A percentile compares a stretch with the other conserved stretches of the same genome.
These are phyloP conservation scores for Xylaria bambusicola DNA, from an alignment of 495 filamentous ascomycete genomes.

Conservation along the genomic window DNA sequence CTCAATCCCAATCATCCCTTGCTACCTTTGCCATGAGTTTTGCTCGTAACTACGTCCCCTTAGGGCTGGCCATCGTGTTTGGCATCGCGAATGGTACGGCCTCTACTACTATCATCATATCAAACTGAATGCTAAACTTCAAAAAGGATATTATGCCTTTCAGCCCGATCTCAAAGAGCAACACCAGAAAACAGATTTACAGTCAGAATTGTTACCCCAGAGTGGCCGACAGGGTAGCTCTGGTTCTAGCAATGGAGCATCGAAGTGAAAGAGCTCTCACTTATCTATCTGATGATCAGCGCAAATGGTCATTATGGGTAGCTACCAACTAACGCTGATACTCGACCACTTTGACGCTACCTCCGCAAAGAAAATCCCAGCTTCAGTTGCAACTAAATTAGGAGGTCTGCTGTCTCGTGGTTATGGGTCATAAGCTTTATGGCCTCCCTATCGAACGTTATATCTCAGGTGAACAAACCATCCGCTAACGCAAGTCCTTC, in stretches of 20 bases:
- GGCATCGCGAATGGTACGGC: conserved; percentile 37
- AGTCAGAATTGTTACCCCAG: conserved; percentile 17
- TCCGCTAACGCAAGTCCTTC: too few relatives aligned
- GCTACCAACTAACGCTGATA: background rate
- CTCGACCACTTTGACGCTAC: background rate
- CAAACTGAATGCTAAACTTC: conserved; percentile 22
- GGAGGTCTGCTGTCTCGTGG: background rate
- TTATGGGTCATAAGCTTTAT: background rate
- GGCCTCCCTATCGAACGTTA: background rate
- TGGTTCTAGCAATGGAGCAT: conserved; percentile 12
- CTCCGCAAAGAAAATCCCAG: background rate
- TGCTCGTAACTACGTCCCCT: conserved; percentile 23
- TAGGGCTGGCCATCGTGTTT: conserved; percentile 30
- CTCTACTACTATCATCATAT: conserved; percentile 12
- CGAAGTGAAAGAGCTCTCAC: conserved; percentile 1
- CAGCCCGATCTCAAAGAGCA: conserved; percentile 41
- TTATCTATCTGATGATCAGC: background rate
- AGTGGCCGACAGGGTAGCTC: background rate
- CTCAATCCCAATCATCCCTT: background rate
- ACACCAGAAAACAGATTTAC: conserved; percentile 23
- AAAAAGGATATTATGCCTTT: conserved; percentile 50
- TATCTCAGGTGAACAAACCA: too few relatives aligned
- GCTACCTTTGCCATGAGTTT: conserved; percentile 27
- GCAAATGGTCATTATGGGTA: background rate
- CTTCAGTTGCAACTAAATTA: background rate